phyloP scores from a whole-genome alignment of 75 land plant species.

The Sequoia sempervirens region DNA sequence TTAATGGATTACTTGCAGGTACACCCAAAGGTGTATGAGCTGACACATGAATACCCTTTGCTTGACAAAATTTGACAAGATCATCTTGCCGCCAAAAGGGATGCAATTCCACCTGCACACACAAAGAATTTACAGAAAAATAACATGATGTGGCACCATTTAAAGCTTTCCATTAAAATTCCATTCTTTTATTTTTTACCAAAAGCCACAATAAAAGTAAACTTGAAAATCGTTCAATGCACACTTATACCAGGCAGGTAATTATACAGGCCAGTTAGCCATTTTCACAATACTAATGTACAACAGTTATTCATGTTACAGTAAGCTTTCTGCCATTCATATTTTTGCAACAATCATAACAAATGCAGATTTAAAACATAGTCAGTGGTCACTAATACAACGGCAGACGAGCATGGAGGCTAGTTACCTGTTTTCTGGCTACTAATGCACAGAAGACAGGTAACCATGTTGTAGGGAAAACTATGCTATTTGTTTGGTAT shows the following conservation, averaged over 20 bases:
- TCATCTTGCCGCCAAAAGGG: conserved; percentile 90
- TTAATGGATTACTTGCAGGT: conserved; percentile 32
- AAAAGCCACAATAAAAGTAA: not conserved
- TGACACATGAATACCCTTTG: conserved; percentile 74
- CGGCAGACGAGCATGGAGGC: not conserved
- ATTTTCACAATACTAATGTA: not conserved
- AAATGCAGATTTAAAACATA: not conserved
- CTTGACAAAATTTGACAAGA: conserved; percentile 68
- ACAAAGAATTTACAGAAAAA: not conserved
- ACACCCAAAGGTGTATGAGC: conserved; percentile 80
- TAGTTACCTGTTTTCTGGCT: not conserved
- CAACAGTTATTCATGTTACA: not conserved
- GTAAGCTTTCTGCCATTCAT: not conserved
- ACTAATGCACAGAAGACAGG: not conserved
- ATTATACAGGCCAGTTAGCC: not conserved
- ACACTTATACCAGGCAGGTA: not conserved
- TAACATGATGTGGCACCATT: not conserved
- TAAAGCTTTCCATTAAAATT: not conserved
- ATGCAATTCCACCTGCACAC: conserved; percentile 62
- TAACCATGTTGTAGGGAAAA: not conserved
- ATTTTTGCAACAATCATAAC: not conserved
- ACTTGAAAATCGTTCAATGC: not conserved
- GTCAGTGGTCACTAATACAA: not conserved
- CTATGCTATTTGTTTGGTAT: not conserved
- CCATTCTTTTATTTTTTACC: not conserved